phyloP scores from a whole-genome alignment of 768 basidiomycete species.

The Suillus paluster region DNA sequence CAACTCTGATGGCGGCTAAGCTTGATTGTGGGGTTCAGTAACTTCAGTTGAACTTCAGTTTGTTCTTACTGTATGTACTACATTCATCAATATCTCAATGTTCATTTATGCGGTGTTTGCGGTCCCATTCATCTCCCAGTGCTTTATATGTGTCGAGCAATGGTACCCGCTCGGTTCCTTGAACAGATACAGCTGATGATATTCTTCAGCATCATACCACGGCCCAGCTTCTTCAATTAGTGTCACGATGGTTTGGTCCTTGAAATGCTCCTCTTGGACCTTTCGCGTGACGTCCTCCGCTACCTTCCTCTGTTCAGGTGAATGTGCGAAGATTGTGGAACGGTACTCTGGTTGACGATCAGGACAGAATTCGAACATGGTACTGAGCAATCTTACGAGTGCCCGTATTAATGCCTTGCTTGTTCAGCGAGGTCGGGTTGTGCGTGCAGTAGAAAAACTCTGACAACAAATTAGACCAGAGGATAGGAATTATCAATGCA shows the following conservation, averaged over 20 bases:
- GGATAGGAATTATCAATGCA: background rate
- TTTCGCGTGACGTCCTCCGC: constrained; percentile 82
- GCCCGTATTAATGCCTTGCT: constrained; percentile 78
- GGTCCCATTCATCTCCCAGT: background rate
- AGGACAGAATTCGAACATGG: background rate
- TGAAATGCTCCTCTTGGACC: constrained; percentile 84
- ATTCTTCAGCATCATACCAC: constrained; percentile 86
- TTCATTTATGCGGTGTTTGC: no score
- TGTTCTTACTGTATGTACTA: constrained; percentile 1
- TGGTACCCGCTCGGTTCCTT: constrained; percentile 88
- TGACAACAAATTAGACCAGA: constrained; percentile 25
- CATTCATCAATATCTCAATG: background rate
- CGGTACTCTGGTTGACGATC: constrained; percentile 73
- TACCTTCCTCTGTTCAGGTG: constrained; percentile 68
- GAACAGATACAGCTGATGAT: constrained; percentile 82
- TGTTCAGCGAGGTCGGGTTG: constrained; percentile 84
- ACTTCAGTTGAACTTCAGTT: background rate
- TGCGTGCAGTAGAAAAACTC: constrained; percentile 96
- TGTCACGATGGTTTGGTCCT: constrained; percentile 76
- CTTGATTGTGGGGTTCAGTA: constrained; percentile 15
- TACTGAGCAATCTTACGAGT: constrained; percentile 59
- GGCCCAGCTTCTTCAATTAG: constrained; percentile 66
- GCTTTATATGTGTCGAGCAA: constrained; percentile 84
- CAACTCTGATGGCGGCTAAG: constrained; percentile 54
- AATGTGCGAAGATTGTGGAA: constrained; percentile 85